Evolutionary conservation across 129 eudicot genomes (phyloP).

Genomic region (Kitagawia praeruptora): DNA sequence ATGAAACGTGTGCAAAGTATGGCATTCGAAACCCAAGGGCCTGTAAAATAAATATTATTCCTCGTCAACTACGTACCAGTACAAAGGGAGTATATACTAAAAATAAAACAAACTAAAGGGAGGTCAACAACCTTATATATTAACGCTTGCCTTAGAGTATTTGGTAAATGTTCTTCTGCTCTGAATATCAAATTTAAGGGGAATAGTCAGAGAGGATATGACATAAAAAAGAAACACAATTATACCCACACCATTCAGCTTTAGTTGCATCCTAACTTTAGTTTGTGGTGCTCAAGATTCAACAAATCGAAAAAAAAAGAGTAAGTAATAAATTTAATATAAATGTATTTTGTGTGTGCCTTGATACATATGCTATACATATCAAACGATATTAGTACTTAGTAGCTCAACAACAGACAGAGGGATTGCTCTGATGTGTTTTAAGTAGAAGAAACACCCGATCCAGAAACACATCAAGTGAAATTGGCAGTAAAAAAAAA

Average conservation of each 20-base stretch:
- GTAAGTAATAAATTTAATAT: neutral
- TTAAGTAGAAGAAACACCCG: neutral
- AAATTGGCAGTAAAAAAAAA: neutral
- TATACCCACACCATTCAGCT: neutral
- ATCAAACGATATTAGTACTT: neutral
- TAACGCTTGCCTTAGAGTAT: slow-evolving; percentile 92
- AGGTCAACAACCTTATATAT: slow-evolving; percentile 57
- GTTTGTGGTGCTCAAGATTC: neutral
- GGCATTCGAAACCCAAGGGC: slow-evolving; percentile 93
- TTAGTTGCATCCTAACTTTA: neutral
- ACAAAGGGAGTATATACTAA: neutral
- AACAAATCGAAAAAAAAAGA: neutral
- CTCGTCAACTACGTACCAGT: slow-evolving; percentile 6
- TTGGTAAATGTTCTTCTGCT: slow-evolving; percentile 98
- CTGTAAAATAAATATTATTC: slow-evolving; percentile 29
- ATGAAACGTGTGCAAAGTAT: slow-evolving; percentile 78
- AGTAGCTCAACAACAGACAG: neutral
- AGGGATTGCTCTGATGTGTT: neutral
- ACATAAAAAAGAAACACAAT: neutral
- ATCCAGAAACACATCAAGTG: neutral
- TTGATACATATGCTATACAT: neutral
- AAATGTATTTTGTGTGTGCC: neutral
- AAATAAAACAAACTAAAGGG: neutral
- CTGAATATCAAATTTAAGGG: slow-evolving; percentile 32
- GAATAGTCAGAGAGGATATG: neutral